phyloP scores from a whole-genome alignment of 169 alveolate genomes.

The Plasmodium malariae region DNA sequence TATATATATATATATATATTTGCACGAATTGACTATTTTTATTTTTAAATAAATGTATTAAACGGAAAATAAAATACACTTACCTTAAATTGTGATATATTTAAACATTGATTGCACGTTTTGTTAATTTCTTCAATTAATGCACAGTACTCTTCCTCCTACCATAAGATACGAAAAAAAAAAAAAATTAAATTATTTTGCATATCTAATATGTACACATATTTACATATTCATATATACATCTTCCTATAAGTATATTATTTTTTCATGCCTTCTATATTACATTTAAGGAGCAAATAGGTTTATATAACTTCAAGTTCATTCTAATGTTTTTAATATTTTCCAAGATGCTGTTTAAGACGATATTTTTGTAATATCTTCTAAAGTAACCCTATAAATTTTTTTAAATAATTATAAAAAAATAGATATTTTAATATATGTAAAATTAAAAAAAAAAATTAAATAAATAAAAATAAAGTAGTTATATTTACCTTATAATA shows the following conservation, averaged over 20 bases:
- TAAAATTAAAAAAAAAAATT: not conserved
- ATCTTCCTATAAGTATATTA: not conserved
- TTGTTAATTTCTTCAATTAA: slow-evolving; percentile 71
- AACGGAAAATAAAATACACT: not conserved
- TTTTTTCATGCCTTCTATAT: not conserved
- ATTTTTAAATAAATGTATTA: not conserved
- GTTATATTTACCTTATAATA: slow-evolving; percentile 41
- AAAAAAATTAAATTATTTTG: not conserved
- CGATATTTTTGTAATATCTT: slow-evolving; percentile 64
- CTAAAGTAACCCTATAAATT: slow-evolving; percentile 56
- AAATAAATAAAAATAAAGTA: not conserved
- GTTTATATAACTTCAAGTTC: slow-evolving; percentile 49
- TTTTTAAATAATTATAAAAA: no score
- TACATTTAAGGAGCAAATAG: slow-evolving; percentile 73
- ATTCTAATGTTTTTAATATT: slow-evolving; percentile 50
- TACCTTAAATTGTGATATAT: slow-evolving; percentile 68
- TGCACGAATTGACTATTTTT: not conserved
- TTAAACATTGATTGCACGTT: slow-evolving; percentile 56
- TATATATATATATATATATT: not conserved
- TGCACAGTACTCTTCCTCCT: slow-evolving; percentile 64
- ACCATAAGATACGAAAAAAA: not conserved
- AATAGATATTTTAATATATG: slow-evolving; percentile 1
- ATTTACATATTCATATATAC: not conserved
- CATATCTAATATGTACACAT: not conserved
- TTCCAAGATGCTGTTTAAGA: slow-evolving; percentile 58